phyloP scores from a whole-genome alignment of 163 green algal species.

The Coccomyxa subellipsoidea region DNA sequence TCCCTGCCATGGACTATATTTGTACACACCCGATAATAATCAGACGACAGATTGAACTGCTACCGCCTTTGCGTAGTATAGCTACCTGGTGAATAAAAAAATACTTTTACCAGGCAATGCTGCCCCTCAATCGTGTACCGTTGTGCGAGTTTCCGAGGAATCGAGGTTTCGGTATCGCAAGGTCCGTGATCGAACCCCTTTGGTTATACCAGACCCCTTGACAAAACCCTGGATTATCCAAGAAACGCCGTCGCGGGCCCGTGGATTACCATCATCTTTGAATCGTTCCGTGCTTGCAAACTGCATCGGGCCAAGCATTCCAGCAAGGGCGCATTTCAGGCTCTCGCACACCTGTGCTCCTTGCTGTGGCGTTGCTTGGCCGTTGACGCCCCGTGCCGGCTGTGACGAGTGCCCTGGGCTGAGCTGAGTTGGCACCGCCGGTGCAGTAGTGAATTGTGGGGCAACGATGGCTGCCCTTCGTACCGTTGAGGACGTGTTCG shows the following conservation, averaged over 20 bases:
- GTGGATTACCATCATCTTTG: neutral
- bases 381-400: neutral
- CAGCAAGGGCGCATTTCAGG: neutral
- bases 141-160: too few species aligned
- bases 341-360: neutral
- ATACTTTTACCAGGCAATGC: too few species aligned
- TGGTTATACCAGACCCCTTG: too few species aligned
- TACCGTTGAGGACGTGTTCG: constrained; percentile 44
- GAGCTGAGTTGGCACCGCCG: neutral
- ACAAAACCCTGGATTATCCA: neutral
- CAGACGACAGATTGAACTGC: too few species aligned
- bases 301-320: neutral
- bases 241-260: neutral
- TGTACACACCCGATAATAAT: too few species aligned
- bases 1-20: neutral
- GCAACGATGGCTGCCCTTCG: constrained; percentile 23
- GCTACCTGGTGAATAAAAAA: neutral
- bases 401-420: neutral
- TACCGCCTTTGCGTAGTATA: neutral
- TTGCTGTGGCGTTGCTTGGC: neutral
- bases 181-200: too few species aligned
- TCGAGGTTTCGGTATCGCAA: too few species aligned
- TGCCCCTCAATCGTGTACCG: too few species aligned
- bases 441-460: neutral
- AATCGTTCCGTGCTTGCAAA: neutral